These are phyloP conservation scores for Eragrostis tef DNA, from an alignment of 202 grass and related monocot genomes.

Conservation along the genomic window DNA sequence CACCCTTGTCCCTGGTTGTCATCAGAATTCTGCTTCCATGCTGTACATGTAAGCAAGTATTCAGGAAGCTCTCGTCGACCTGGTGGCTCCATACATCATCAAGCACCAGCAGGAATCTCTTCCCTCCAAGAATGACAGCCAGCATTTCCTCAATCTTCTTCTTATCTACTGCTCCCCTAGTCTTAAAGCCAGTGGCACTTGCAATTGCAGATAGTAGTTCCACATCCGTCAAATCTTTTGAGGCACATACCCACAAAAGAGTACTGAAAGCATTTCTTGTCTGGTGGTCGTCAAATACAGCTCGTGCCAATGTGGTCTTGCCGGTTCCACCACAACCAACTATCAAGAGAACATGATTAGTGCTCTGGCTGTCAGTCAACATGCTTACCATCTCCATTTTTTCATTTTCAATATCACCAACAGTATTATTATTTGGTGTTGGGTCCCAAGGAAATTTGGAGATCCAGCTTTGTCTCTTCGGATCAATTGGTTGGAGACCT, in stretches of 20 bases:
- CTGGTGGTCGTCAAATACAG: background rate
- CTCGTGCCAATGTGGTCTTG: background rate
- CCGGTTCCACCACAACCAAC: background rate
- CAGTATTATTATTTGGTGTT: background rate
- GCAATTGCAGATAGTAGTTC: background rate
- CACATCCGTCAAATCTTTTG: background rate
- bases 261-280: background rate
- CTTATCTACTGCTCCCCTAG: background rate
- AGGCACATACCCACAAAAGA: background rate
- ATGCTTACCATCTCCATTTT: background rate
- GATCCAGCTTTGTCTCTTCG: background rate
- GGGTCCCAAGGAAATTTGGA: background rate
- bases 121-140: background rate
- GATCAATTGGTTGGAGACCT: background rate
- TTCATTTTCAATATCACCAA: background rate
- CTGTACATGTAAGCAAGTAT: background rate
- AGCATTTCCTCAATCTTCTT: background rate
- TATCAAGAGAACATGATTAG: background rate
- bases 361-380: background rate
- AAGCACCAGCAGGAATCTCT: slow-evolving; percentile 25
- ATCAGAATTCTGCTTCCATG: slow-evolving; percentile 31
- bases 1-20: background rate
- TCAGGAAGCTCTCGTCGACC: background rate
- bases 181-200: background rate
- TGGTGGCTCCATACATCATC: slow-evolving; percentile 21